Base-by-base conservation (phyloP, 2,329 filamentous ascomycete genomes). In the Daldinia eschscholtzii region DNA sequence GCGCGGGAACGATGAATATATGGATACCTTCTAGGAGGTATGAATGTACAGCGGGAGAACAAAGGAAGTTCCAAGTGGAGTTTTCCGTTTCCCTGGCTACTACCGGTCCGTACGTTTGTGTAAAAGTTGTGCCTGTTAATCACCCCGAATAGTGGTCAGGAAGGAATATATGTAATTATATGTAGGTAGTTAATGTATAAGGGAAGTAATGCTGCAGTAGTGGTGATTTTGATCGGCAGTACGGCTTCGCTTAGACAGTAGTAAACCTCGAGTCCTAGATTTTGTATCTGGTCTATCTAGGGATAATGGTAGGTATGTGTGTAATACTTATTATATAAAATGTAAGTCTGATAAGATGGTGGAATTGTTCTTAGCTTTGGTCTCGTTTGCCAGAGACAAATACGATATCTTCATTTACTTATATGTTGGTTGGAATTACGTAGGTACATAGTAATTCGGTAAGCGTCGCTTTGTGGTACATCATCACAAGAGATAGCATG, bases 191-290 rank as follows among this genome's bases (percentile, higher is more conserved):
- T 23, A 23, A 23, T 35, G 33, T 35, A 35, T 35, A 35, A 35
- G 44, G 12, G 23, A 48, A 28, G 44, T 28, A 28, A 48, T 28
- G 44, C 44, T 28, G 15, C 50, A 35, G 18, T 53, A 20, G 37
- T 57, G 41, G 39, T 61, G 56, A 70, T 70, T 55, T 64, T 44
- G 65, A 70, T 70, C 65, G 64, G 50, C 64, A 65, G 63, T 57
- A 42, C 50, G 57, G 53, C 50, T 65, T 64, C 57, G 57, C 60
- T 62, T 61, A 68, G 55, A 46, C 10, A 57, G 23, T 41, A 56
- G 41, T 41, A 42, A 39, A 67, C 44, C 46, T 58, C 13, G 6
- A 64, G 35, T 64, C 61, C 44, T 53, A 58, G 44, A 58, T 46
- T 30, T 12, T 33, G 30, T 26, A 56, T 53, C 50, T 56, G 20